Conservation (phyloP, 352 stramenopile species). For the Ophiocytium majus region DNA sequence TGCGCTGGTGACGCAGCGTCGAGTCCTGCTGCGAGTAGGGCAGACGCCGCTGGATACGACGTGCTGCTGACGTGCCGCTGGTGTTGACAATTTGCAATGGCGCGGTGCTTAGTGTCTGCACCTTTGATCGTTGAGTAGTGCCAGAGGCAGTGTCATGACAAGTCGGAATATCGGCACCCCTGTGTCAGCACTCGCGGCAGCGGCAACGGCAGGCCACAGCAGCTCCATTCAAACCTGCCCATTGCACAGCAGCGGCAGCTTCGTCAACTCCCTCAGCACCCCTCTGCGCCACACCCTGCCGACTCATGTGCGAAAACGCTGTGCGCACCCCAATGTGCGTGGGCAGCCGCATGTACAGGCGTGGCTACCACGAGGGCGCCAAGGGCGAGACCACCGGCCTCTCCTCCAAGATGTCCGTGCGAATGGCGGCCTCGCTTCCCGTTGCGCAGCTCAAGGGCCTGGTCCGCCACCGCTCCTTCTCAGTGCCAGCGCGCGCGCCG, state of each 20-base stretch:
- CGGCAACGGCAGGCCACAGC: too few species aligned
- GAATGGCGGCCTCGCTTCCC: slow-evolving; percentile 23
- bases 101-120: neutral
- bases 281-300: neutral
- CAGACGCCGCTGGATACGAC: too few species aligned
- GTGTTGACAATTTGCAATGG: neutral
- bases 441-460: slow-evolving; percentile 39
- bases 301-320: neutral
- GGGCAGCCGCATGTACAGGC: slow-evolving; percentile 43
- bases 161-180: neutral
- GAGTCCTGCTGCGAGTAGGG: too few species aligned
- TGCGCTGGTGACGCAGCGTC: too few species aligned
- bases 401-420: neutral
- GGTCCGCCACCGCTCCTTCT: neutral
- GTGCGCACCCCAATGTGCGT: neutral
- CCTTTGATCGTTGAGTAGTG: neutral
- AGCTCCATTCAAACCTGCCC: neutral
- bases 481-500: neutral
- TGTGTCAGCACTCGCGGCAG: too few species aligned
- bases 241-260: neutral
- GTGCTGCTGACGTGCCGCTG: too few species aligned
- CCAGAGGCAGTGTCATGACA: neutral
- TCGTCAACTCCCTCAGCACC: neutral
- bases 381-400: slow-evolving; percentile 50
- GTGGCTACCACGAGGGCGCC: slow-evolving; percentile 29